A percentile compares a stretch with the other conserved stretches of the same genome.
These are phyloP conservation scores for Cryphonectria japonica DNA, from an alignment of 2,329 filamentous ascomycete species.

Conservation along the genomic window DNA sequence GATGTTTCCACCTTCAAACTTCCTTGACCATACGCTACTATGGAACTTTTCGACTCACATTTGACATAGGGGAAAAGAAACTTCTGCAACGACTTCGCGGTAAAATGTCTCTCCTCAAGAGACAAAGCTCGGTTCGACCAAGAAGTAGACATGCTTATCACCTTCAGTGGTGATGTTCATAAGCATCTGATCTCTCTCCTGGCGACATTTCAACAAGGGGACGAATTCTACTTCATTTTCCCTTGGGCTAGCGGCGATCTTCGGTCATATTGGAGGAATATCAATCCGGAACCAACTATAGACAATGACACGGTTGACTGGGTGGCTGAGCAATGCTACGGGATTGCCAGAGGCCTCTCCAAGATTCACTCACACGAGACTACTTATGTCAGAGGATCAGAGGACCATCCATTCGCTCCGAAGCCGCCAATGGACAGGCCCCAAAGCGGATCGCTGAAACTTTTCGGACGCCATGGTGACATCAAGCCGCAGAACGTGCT, in stretches of 20 bases:
- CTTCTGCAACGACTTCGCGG: slow-evolving; percentile 14
- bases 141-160: slow-evolving; percentile 31
- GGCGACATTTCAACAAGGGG: slow-evolving; percentile 28
- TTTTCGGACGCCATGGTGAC: slow-evolving; percentile 9
- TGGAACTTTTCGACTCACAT: no score
- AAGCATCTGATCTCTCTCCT: slow-evolving; percentile 32
- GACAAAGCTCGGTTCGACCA: slow-evolving; percentile 20
- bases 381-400: not conserved
- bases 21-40: no score
- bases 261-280: slow-evolving; percentile 12
- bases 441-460: not conserved
- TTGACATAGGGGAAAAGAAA: no score
- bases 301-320: not conserved
- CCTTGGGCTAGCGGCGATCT: slow-evolving; percentile 30
- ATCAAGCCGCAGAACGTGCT: slow-evolving; percentile 12
- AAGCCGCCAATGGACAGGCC: no score
- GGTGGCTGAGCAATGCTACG: slow-evolving; percentile 10
- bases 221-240: slow-evolving; percentile 29
- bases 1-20: no score
- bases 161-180: slow-evolving; percentile 26
- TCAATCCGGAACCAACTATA: not conserved
- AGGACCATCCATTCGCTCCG: not conserved
- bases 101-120: slow-evolving; percentile 21
- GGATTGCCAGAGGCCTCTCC: not conserved
- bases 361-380: not conserved